Evolutionary conservation across 1,139 yeast genomes (phyloP), one percentile per base, ranked within the genome.

Genomic region (Debaryomyces nepalensis): DNA sequence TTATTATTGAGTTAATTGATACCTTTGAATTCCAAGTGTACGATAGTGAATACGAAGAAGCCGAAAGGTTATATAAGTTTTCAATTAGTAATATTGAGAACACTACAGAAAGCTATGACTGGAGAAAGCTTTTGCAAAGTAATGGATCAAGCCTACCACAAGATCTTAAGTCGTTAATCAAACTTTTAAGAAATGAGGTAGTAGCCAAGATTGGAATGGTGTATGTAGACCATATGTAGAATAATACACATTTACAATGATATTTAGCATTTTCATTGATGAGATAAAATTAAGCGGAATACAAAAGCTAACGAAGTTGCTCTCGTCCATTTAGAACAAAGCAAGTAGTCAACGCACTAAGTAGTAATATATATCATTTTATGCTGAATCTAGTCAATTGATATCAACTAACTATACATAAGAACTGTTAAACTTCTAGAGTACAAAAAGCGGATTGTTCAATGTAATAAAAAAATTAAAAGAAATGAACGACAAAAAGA

Each of bases 1-100:
- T 70, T 12, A 61, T 79, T 22, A 69, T 79, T 39, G 79, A 74
- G 43, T 66, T 77, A 23, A 59, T 80, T 24, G 81, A 79, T 50
- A 59, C 60, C 32, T 80, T 68, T 62, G 80, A 77, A 49, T 49
- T 52, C n/a, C 61, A 54, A 14, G 49, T 54, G 2, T 46, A 44
- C 12, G 48, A 46, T 2, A 59, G 59, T 5, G 72, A 68, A 8
- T 41, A 45, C 6, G 51, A 52, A 7, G 69, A 65, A 27, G 68
- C 67, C 11, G 68, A 66, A 36, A 58, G 62, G 5, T 52, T 70
- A 23, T 72, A 70, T 53, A 47, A 58, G 26, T 63, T 57, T 42
- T 56, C 72, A 2, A 56, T 69, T 15, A 57, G 52, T 21, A 55
- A 63, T 39, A 43, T 52, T 12, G 66, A 63, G 14, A 43, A 48